phyloP scores from a whole-genome alignment of 108 stramenopile genomes.

The Schizochytrium sp. region DNA sequence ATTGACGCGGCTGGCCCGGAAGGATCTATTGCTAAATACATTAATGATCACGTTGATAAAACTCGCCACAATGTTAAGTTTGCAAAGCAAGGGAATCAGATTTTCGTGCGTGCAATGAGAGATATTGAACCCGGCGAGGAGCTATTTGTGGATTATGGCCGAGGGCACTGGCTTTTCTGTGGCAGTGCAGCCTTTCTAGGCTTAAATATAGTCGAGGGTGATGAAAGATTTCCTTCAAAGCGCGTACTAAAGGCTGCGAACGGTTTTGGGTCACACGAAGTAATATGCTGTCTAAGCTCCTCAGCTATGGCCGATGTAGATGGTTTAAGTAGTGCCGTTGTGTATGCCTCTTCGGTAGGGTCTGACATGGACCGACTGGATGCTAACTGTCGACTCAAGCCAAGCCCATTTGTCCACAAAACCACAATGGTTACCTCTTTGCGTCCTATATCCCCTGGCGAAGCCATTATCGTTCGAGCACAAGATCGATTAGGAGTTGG shows the following conservation, averaged over 20 bases:
- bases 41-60: conserved; percentile 28
- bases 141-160: conserved; percentile 48
- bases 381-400: conserved; percentile 44
- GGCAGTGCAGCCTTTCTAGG: conserved; percentile 50
- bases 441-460: conserved; percentile 15
- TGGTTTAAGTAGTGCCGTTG: conserved; percentile 15
- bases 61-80: conserved; percentile 17
- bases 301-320: conserved; percentile 47
- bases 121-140: conserved; percentile 39
- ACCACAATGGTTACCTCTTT: conserved; percentile 37
- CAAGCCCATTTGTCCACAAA: conserved; percentile 34
- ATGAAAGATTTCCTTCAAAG: neutral
- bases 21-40: conserved; percentile 46
- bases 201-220: neutral
- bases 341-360: conserved; percentile 18
- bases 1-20: conserved; percentile 45
- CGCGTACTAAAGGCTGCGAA: neutral
- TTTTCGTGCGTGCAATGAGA: conserved; percentile 21
- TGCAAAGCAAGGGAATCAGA: neutral
- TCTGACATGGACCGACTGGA: neutral
- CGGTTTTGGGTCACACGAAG: conserved; percentile 5
- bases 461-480: conserved; percentile 16
- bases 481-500: conserved; percentile 1
- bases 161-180: conserved; percentile 53
- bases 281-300: conserved; percentile 60